Conservation (phyloP, 2,329 filamentous ascomycete genomes). For the Myotisia sp. region DNA sequence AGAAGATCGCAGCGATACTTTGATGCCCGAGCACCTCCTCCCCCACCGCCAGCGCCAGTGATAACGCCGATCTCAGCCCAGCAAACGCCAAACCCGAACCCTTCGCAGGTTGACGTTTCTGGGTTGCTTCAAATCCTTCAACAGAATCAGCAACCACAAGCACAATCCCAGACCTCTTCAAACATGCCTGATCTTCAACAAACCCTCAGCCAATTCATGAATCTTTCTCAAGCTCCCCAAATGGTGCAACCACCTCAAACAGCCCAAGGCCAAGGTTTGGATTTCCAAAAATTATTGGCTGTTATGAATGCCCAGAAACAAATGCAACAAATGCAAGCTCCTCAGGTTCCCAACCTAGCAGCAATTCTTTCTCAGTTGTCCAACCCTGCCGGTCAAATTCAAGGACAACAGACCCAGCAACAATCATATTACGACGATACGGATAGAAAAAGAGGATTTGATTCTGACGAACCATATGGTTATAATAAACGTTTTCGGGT, state of each 20-base stretch:
- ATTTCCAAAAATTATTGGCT: conserved; percentile 27
- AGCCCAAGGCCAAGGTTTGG: conserved; percentile 17
- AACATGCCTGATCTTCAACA: conserved; percentile 20
- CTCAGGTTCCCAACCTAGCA: conserved; percentile 11
- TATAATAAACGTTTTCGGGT: conserved; percentile 24
- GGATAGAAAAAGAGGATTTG: conserved; percentile 27
- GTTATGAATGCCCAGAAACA: conserved; percentile 26
- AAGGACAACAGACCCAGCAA: conserved; percentile 12
- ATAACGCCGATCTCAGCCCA: too few species aligned
- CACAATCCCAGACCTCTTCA: conserved; percentile 19
- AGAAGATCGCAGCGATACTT: conserved; percentile 31
- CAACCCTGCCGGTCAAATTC: conserved; percentile 21
- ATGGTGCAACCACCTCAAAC: conserved; percentile 15
- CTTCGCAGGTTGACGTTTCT: conserved; percentile 24
- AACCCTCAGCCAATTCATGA: conserved; percentile 28
- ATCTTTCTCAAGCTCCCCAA: conserved; percentile 17
- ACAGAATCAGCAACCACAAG: conserved; percentile 20
- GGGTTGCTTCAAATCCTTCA: conserved; percentile 30
- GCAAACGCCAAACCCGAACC: conserved; percentile 14
- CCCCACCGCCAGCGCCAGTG: too few species aligned
- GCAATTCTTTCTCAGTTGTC: conserved; percentile 15
- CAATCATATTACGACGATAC: conserved; percentile 24
- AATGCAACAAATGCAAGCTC: conserved; percentile 19
- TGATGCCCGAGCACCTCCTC: conserved; percentile 22
- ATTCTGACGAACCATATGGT: conserved; percentile 19